These are phyloP conservation scores for Breviolum minutum DNA, from an alignment of 73 alveolate species.

Conservation along the genomic window DNA sequence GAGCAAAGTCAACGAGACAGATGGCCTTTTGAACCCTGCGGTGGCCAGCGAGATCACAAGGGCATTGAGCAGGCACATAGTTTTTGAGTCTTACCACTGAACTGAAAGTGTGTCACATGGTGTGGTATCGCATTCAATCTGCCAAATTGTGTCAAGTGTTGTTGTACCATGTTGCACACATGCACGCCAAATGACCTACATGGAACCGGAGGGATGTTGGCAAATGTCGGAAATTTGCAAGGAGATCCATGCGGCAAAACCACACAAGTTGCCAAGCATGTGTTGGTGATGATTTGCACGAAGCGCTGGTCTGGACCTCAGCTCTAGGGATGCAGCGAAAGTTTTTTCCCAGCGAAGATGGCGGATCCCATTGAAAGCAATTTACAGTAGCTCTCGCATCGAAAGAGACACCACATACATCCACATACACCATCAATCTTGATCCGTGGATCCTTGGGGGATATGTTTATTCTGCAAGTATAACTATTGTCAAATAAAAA, in stretches of 20 bases:
- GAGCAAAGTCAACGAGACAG: not conserved
- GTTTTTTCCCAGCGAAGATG: not conserved
- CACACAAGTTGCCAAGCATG: not conserved
- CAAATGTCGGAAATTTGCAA: not conserved
- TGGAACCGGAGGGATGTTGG: not conserved
- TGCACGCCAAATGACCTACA: not conserved
- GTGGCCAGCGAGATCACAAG: slow-evolving; percentile 37
- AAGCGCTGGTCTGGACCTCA: slow-evolving; percentile 54
- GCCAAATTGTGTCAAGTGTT: no score
- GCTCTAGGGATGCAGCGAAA: no score
- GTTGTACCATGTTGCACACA: no score
- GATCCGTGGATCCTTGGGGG: no score
- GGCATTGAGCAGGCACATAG: slow-evolving; percentile 27
- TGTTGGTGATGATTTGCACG: slow-evolving; percentile 46
- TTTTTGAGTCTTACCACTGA: not conserved
- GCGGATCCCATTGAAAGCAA: no score
- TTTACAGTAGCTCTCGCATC: no score
- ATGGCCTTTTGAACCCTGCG: not conserved
- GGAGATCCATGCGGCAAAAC: not conserved
- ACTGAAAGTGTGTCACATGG: no score
- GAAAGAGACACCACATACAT: no score
- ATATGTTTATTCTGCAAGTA: no score
- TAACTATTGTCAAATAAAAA: no score
- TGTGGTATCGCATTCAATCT: no score
- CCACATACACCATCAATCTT: no score